Evolutionary conservation across 331 rosid species (phyloP).

Genomic region (Pyrus hybrid): DNA sequence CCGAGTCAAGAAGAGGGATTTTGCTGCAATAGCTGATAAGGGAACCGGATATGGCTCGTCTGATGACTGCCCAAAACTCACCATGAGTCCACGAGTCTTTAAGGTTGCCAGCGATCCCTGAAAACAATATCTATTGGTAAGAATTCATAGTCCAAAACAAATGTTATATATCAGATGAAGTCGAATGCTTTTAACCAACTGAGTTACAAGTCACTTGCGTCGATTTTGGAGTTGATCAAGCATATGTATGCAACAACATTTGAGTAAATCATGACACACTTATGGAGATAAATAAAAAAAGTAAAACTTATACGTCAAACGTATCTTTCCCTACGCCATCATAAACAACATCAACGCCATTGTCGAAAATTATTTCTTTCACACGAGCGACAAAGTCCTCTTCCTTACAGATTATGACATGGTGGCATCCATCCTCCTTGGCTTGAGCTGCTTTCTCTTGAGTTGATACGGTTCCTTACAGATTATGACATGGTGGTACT

Average conservation of each 20-base stretch:
- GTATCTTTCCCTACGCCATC: conserved; percentile 59
- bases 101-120: conserved; percentile 75
- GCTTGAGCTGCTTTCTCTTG: conserved; percentile 69
- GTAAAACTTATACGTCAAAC: too few species aligned
- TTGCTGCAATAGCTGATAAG: conserved; percentile 5
- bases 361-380: conserved; percentile 58
- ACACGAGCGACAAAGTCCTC: conserved; percentile 73
- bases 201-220: too few species aligned
- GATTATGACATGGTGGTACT: conserved; percentile 68
- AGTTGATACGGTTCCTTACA: conserved; percentile 75
- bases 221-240: too few species aligned
- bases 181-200: too few species aligned
- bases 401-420: conserved; percentile 50
- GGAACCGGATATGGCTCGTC: conserved; percentile 76
- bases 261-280: too few species aligned
- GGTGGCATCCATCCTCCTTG: conserved; percentile 75
- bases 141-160: too few species aligned
- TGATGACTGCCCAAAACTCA: conserved; percentile 72
- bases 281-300: too few species aligned
- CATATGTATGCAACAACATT: too few species aligned
- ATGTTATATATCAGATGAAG: too few species aligned
- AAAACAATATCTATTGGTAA: too few species aligned
- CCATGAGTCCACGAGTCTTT: conserved; percentile 67
- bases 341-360: conserved; percentile 75
- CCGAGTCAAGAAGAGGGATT: conserved; percentile 67